These are phyloP conservation scores for Pseudoneurospora amorphoporcata DNA, from an alignment of 495 filamentous ascomycete species.

Conservation along the genomic window DNA sequence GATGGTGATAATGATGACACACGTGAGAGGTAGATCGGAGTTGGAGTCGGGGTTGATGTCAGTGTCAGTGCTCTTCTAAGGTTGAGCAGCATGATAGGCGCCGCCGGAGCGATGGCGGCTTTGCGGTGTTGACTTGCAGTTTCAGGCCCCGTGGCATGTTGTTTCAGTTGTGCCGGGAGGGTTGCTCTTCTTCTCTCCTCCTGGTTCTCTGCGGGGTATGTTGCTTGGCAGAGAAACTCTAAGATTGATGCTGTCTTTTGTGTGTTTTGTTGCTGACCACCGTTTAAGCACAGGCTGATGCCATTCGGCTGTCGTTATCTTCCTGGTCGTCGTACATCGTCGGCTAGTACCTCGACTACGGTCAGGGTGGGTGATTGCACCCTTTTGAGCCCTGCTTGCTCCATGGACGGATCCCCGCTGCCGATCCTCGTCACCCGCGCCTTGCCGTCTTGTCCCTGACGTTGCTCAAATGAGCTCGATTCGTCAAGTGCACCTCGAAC, in stretches of 20 bases:
- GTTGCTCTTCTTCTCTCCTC: neutral
- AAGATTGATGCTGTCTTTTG: neutral
- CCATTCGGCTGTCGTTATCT: no score
- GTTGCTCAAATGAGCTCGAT: conserved; percentile 62
- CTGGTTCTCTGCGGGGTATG: neutral
- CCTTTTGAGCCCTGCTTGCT: neutral
- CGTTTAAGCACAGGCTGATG: no score
- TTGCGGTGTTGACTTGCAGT: neutral
- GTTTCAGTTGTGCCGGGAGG: neutral
- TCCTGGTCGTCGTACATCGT: neutral
- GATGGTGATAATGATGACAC: no score
- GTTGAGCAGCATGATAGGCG: no score
- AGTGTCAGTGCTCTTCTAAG: no score
- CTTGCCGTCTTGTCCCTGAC: conserved; percentile 32
- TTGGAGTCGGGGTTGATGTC: no score
- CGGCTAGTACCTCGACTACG: neutral
- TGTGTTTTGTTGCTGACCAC: neutral
- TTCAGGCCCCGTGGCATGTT: neutral
- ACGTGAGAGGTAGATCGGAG: no score
- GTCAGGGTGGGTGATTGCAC: neutral
- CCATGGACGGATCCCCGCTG: neutral
- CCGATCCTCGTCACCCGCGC: neutral
- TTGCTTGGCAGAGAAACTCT: neutral
- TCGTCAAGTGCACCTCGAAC: conserved; percentile 83
- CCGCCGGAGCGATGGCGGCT: no score